Percentiles rank a stretch among this genome's conserved stretches.
Evolutionary conservation across 2,329 filamentous ascomycete genomes (phyloP).

Genomic region (Bipolaris victoriae): DNA sequence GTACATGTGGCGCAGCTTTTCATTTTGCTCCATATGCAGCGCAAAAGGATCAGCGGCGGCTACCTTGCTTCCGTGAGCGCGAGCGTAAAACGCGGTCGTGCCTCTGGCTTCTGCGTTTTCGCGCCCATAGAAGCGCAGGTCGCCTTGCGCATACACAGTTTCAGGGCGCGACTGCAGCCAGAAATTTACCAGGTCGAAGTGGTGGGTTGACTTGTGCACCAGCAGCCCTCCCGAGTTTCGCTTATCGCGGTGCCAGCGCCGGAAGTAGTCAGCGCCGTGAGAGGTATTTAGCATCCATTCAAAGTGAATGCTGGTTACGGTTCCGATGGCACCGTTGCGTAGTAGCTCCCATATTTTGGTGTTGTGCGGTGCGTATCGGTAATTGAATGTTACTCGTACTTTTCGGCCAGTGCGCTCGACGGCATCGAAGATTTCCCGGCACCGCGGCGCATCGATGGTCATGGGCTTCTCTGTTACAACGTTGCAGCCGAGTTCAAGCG

Average conservation of each 20-base stretch:
- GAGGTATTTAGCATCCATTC: conserved; percentile 69
- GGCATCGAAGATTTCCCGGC: conserved; percentile 61
- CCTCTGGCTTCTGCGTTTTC: conserved; percentile 66
- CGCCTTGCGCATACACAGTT: conserved; percentile 65
- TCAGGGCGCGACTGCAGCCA: conserved; percentile 63
- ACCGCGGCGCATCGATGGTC: conserved; percentile 65
- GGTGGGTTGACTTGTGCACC: conserved; percentile 68
- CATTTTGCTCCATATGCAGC: conserved; percentile 60
- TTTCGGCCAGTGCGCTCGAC: conserved; percentile 58
- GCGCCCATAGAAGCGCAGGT: conserved; percentile 65
- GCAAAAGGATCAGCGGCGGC: conserved; percentile 65
- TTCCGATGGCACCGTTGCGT: conserved; percentile 61
- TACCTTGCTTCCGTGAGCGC: conserved; percentile 58
- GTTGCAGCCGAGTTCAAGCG: conserved; percentile 64
- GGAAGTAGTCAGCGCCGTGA: conserved; percentile 68
- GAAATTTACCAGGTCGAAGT: conserved; percentile 69
- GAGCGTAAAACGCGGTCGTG: conserved; percentile 58
- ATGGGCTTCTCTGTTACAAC: conserved; percentile 71
- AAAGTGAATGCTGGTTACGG: conserved; percentile 64
- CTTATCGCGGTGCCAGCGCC: conserved; percentile 68
- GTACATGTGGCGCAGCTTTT: conserved; percentile 64
- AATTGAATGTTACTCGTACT: conserved; percentile 68
- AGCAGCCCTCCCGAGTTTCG: conserved; percentile 65
- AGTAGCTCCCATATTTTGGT: conserved; percentile 64
- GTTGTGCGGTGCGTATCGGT: conserved; percentile 70